Base-by-base conservation (phyloP, 257 asterid species). In the Capsicum chinense region DNA sequence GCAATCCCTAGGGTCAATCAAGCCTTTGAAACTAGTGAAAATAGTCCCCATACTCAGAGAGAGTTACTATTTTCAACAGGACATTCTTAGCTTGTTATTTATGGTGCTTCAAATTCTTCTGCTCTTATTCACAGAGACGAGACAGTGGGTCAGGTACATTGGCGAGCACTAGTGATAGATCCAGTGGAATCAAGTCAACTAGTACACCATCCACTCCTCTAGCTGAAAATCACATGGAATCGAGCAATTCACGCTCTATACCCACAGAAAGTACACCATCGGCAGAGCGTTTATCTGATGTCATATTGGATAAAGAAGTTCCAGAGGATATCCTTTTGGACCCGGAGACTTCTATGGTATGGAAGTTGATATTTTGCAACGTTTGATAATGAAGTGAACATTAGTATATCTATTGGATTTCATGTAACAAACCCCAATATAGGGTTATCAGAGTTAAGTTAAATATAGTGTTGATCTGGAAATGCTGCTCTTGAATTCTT, bases 131-230 rank as follows among this genome's bases (percentile, higher is more conserved):
- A 79, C 88, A 97, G 99, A 97, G 92, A 89, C 93, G 97, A 86
- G 99, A 97, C 81, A 88, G 91, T 83, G 97, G 95, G 81, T 52
- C 71, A 42, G 98, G 98, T 80, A 86, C 93, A 82, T 88, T 97
- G 88, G 94, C 92, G 60, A 95, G 97, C 92, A 91, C 94, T 56
- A 97, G 98, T 86, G 99, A 94, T 79, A 97, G 88, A 91, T 97
- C 99, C 50, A 93, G 97, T 91, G 99, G 99, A 73, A 85, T 93
- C 86, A 95, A 94, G 89, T 93, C 98, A 64, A 87, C 90, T 3
- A 92, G 98, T 87, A 90, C 89, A 81, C 94, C 97, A 81, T 95
- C 99, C 83, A 97, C 98, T 68, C 97, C 99, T 87, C 95, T 90
- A 90, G 98, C 94, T 82, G 97, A 91, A 85, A 95, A 92, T 89